Base-by-base conservation (phyloP, 495 filamentous ascomycete genomes). In the Xylaria telfairii region DNA sequence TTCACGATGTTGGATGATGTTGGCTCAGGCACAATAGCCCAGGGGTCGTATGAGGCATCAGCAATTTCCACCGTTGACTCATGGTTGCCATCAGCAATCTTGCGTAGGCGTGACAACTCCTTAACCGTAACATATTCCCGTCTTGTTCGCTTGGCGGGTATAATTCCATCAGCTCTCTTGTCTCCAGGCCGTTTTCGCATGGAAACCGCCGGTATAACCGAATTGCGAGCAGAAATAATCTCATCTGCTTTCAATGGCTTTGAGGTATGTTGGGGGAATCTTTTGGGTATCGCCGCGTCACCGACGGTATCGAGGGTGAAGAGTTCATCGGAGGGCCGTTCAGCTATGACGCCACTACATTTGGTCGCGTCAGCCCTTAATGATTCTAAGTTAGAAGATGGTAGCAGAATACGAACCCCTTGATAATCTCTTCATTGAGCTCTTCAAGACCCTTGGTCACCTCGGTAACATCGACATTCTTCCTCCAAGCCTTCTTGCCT, bases 401-500 rank as follows among this genome's bases (percentile, higher is more conserved):
- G 47, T 34, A 63, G 64, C n/a, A 65, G 44, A 39, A 26, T 4
- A 73, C 84, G 34, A 87, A 95, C 95, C 93, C 94, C 85, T 90
- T 88, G 70, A 96, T 93, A 72, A 96, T 90, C 83, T 97, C 93
- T 53, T 95, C 92, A 71, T 94, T 92, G 73, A 94, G 83, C 71
- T 91, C 82, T 68, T 96, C 92, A 54, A 99, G 88, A 54, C 96
- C 96, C 71, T 90, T 84, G 73, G 93, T 87, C 30, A 99, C 86
- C 66, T 96, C 91, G 17, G 92, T 89, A 60, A 98, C 86, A 80
- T 99, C 94, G 76, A 98, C 92, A 83, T 99, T 96, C 81, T 98
- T 99, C 73, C 96, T 87, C 96, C 96, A 99, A 24, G 96, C 96
- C 81, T 95, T 97, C 83, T 99, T 99, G 71, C 96, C 95, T 81